A percentile compares a stretch with the other conserved stretches of the same genome.
These are phyloP conservation scores for Umbelopsis sp. DNA, from an alignment of 192 early-diverging fungal genomes.

Conservation along the genomic window DNA sequence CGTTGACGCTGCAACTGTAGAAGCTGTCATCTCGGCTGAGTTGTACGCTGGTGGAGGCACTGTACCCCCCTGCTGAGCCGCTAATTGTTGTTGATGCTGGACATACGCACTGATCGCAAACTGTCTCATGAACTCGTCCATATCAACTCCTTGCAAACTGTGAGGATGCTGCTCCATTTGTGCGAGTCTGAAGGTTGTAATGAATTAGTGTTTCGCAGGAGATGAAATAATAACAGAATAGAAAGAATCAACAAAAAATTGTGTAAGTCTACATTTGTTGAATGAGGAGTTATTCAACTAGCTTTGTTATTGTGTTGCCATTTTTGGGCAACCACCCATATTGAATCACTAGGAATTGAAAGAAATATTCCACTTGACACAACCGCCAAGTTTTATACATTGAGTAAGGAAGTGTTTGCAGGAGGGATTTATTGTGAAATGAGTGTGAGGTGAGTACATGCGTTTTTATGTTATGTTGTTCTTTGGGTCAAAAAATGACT, in stretches of 20 bases:
- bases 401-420: too few species aligned
- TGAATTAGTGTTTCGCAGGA: background rate
- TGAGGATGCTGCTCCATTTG: conserved; percentile 7
- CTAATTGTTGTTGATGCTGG: background rate
- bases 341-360: too few species aligned
- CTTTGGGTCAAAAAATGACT: too few species aligned
- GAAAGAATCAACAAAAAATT: background rate
- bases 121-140: conserved; percentile 1
- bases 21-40: conserved; percentile 1
- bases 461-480: too few species aligned
- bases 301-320: conserved; percentile 17
- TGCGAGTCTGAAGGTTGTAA: background rate
- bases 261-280: too few species aligned
- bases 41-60: conserved; percentile 10
- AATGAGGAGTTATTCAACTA: background rate
- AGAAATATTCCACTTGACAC: too few species aligned
- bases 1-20: background rate
- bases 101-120: background rate
- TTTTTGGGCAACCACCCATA: background rate
- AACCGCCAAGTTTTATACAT: too few species aligned
- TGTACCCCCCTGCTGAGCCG: background rate
- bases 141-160: conserved; percentile 5
- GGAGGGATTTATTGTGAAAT: too few species aligned
- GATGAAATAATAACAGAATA: background rate
- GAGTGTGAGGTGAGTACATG: too few species aligned